Base-by-base conservation (phyloP, 169 alveolate species). In the Toxoplasma gondii region DNA sequence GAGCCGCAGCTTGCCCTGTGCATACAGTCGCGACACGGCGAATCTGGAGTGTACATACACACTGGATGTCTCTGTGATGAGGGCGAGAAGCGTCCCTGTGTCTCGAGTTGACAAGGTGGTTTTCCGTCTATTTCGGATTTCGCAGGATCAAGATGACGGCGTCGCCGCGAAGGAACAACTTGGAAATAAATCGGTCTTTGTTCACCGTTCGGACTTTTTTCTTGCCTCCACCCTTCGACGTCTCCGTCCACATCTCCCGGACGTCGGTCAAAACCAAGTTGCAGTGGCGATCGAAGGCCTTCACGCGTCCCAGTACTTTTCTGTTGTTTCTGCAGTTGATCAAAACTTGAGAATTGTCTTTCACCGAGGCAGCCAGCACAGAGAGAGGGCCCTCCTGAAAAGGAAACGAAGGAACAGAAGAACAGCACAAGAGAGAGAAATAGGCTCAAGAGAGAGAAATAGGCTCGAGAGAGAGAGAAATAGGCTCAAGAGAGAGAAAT, bases 231-330 rank as follows among this genome's bases (percentile, higher is more conserved):
- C 98, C 98, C 78, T 98, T 98, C 92, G 97, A 96, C 38, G 98
- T 98, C 82, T 98, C 99, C 24, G 99, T 98, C 99, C 99, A 99
- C 98, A 99, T 98, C 97, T 99, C 99, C 41, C 99, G 95, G 24
- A 98, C 99, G 91, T 98, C 99, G 81, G 99, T 99, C 91, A 99
- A 97, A 53, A 99, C 98, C 98, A 99, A 97, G 95, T 99, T 99
- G 98, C 99, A 98, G 95, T 99, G 99, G 67, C 99, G 96, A 91
- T 99, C 99, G 94, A 99, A 99, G 5, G 99, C 99, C 95, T 98
- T 98, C 91, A 99, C 99, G 95, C 99, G 96, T 54, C 99, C 99
- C 94, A 99, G 97, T 58, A 99, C 95, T 95, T 99, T 99, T 91
- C 99, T 96, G 97, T 99, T 99, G 97, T 99, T 99, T 84, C 99